Percentiles rank a stretch among this genome's conserved stretches.
Conservation (phyloP, 2,329 filamentous ascomycete genomes). For the Fusarium secorum region DNA sequence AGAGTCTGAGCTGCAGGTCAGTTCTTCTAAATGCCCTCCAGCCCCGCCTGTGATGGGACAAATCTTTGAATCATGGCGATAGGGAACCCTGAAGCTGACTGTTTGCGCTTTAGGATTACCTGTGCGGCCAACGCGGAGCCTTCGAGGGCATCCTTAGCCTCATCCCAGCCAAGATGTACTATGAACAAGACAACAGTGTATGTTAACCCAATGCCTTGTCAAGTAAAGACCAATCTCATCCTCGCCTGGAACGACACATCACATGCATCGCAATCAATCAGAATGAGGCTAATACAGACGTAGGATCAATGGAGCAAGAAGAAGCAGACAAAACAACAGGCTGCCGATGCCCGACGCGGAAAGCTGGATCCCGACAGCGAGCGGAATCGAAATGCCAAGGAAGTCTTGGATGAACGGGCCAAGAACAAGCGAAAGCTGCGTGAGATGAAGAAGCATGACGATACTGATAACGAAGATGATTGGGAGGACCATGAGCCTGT, state of each 20-base stretch:
- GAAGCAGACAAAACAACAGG: constrained; percentile 94
- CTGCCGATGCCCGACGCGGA: constrained; percentile 80
- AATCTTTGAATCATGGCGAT: constrained; percentile 11
- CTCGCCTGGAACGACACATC: constrained; percentile 6
- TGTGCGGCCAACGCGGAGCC: constrained; percentile 70
- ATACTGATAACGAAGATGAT: constrained; percentile 55
- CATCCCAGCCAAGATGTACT: constrained; percentile 91
- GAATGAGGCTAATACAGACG: constrained; percentile 26
- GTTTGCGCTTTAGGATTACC: constrained; percentile 56
- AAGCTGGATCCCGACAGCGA: constrained; percentile 92
- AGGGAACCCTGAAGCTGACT: constrained; percentile 34
- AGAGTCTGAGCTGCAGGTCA: constrained; percentile 57
- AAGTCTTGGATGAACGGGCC: constrained; percentile 84
- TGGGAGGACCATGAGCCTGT: constrained; percentile 55
- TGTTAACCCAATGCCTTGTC: constrained; percentile 48
- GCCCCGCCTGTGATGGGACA: constrained; percentile 39
- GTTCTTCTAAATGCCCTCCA: constrained; percentile 43
- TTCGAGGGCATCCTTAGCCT: constrained; percentile 88
- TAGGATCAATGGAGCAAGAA: constrained; percentile 93
- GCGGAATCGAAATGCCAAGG: constrained; percentile 81
- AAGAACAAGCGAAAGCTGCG: constrained; percentile 82
- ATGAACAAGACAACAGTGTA: constrained; percentile 85
- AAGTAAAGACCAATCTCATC: constrained; percentile 2
- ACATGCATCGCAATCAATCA: neutral
- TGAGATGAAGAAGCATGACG: constrained; percentile 63